Percentiles rank a stretch among this genome's conserved stretches.
These are phyloP conservation scores for Striga asiatica DNA, from an alignment of 257 asterid genomes.

Conservation along the genomic window DNA sequence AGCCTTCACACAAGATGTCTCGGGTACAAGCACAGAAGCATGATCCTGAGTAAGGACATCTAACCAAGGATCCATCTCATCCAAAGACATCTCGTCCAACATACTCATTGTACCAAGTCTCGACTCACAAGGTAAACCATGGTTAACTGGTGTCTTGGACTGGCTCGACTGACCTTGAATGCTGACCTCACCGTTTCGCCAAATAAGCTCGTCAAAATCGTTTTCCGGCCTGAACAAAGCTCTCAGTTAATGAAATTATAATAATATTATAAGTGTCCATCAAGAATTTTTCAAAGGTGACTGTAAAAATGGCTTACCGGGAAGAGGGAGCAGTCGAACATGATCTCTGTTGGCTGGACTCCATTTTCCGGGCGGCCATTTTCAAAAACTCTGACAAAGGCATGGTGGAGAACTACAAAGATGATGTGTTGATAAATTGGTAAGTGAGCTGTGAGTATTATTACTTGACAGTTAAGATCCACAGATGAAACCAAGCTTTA, in stretches of 20 bases:
- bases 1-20: conserved; percentile 48
- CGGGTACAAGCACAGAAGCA: conserved; percentile 49
- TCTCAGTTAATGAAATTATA: no score
- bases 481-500: not conserved
- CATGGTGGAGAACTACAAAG: conserved; percentile 29
- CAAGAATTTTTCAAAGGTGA: not conserved
- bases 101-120: conserved; percentile 40
- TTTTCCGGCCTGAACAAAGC: conserved; percentile 43
- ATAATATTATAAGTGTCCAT: not conserved
- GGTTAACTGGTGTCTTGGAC: conserved; percentile 18
- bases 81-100: conserved; percentile 38
- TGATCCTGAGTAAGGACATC: conserved; percentile 41
- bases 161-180: conserved; percentile 68
- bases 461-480: not conserved
- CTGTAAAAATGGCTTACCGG: conserved; percentile 29
- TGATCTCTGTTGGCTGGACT: conserved; percentile 32
- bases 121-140: conserved; percentile 25
- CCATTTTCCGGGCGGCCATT: conserved; percentile 57
- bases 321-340: conserved; percentile 23
- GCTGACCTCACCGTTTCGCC: conserved; percentile 77
- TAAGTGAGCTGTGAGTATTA: conserved; percentile 9
- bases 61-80: conserved; percentile 76
- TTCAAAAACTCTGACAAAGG: conserved; percentile 80
- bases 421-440: conserved; percentile 11
- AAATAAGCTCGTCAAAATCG: conserved; percentile 62